phyloP scores from a whole-genome alignment of 2,329 filamentous ascomycete genomes.

The Chrysosphaeria jannelii region DNA sequence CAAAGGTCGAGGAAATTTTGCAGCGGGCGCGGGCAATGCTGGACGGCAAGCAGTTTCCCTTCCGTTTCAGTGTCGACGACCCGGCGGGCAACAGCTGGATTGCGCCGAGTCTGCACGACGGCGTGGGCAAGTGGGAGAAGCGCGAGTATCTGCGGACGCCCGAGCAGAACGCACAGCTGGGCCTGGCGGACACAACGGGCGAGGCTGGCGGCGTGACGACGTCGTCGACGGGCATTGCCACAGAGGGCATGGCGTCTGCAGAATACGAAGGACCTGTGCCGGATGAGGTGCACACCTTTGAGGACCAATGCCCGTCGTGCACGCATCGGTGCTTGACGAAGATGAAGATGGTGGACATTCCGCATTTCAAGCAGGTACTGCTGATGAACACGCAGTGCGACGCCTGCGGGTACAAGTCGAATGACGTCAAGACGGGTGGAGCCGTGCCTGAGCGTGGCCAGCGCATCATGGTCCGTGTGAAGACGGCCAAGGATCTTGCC shows the following conservation, averaged over 20 bases:
- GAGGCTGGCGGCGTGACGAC: constrained; percentile 11
- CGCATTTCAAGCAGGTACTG: constrained; percentile 90
- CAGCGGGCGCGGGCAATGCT: constrained; percentile 47
- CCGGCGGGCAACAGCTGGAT: constrained; percentile 93
- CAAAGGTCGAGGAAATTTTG: constrained; percentile 52
- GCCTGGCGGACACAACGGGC: constrained; percentile 31
- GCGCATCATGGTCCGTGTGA: constrained; percentile 49
- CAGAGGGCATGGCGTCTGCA: constrained; percentile 9
- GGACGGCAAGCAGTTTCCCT: constrained; percentile 49
- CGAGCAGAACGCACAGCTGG: constrained; percentile 66
- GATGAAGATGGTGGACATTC: constrained; percentile 98
- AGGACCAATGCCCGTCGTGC: constrained; percentile 75
- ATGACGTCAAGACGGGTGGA: constrained; percentile 93
- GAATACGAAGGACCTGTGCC: constrained; percentile 19
- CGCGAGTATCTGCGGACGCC: constrained; percentile 54
- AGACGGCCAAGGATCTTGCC: constrained; percentile 40
- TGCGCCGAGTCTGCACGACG: constrained; percentile 52
- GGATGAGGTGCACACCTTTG: constrained; percentile 79
- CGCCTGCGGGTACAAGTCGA: constrained; percentile 75
- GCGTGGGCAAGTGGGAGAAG: constrained; percentile 67
- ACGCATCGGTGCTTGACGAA: constrained; percentile 63
- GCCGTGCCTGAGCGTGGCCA: constrained; percentile 66
- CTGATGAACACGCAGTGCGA: constrained; percentile 87
- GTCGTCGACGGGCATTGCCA: constrained; percentile 3
- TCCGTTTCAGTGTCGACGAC: constrained; percentile 69